Evolutionary conservation across 1,284 basidiomycete species (phyloP), one percentile per base, ranked within the genome.

Genomic region (Trichosporon sp.): DNA sequence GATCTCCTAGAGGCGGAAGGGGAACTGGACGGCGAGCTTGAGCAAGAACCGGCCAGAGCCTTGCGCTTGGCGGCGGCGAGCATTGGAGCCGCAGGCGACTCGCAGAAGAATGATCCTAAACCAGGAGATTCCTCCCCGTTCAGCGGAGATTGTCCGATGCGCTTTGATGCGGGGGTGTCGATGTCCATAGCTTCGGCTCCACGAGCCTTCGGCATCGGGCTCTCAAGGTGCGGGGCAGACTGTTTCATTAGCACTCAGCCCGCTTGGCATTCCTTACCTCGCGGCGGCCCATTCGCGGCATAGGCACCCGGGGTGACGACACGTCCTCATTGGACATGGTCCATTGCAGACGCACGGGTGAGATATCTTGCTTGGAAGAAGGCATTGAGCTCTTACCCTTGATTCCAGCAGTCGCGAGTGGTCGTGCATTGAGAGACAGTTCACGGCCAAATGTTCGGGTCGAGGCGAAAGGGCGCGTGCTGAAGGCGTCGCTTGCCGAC

Each of bases 41-140:
- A 81, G 1, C 81, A 81, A 0, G 79, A 79, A 6, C 74, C 74
- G 64, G 77, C 71, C 10, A 79, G 59, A 37, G 59, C 59, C 16
- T 63, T 63, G 31, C 80, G 75, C 70, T 81, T 82, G 8, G 77
- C 69, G 75, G 74, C 19, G 73, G 70, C 48, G 73, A 73, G 59
- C 8, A 76, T 66, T 2, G 79, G 77, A 2, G 76, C 74, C 3
- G 76, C 78, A 7, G 82, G 82, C 3, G 81, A 82, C 38, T 82
- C 79, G 76, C 79, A 80, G 70, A 83, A 84, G 76, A 79, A 81
- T 8, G 78, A 79, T 4, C 81, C 82, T 32, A 84, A 75, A 16
- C 77, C 80, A 0, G 82, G 80, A 5, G 80, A 82, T 10, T 77
- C 78, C 11, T 73, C 70, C 37, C 71, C 1, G 75, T 77, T 38